phyloP scores from a whole-genome alignment of 2,329 filamentous ascomycete genomes.

The Dichotomopilus funicola region DNA sequence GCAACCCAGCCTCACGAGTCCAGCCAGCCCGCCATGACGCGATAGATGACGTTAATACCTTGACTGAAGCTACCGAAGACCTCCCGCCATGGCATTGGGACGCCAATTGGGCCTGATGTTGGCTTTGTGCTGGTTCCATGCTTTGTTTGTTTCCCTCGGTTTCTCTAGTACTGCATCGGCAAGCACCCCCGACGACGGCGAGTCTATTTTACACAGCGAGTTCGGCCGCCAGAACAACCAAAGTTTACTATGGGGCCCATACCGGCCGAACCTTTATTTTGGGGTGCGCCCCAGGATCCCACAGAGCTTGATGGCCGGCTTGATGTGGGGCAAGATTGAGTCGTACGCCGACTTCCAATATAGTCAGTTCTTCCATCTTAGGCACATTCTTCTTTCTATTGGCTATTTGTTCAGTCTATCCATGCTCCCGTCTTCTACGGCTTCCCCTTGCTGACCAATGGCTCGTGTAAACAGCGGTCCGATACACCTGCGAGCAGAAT shows the following conservation, averaged over 20 bases:
- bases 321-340: slow-evolving; percentile 87
- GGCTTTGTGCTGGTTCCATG: slow-evolving; percentile 22
- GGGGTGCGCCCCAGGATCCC: slow-evolving; percentile 74
- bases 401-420: too few relatives aligned
- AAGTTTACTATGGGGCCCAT: slow-evolving; percentile 91
- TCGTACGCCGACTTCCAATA: slow-evolving; percentile 67
- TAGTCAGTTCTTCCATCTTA: slow-evolving; percentile 47
- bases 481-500: slow-evolving; percentile 93
- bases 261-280: slow-evolving; percentile 90
- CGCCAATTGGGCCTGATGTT: slow-evolving; percentile 27
- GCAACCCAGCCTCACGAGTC: neutral
- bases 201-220: slow-evolving; percentile 41
- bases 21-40: slow-evolving; percentile 5
- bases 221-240: slow-evolving; percentile 61
- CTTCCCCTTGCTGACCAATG: neutral
- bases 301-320: slow-evolving; percentile 72
- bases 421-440: too few relatives aligned
- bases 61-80: neutral
- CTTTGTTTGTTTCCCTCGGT: slow-evolving; percentile 13
- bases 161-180: neutral
- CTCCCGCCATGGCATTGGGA: slow-evolving; percentile 10
- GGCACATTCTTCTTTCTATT: neutral
- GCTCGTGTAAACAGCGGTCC: slow-evolving; percentile 53
- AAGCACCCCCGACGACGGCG: slow-evolving; percentile 21
- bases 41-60: neutral